These are phyloP conservation scores for Cytospora piceae DNA, from an alignment of 2,329 filamentous ascomycete species.

Conservation along the genomic window DNA sequence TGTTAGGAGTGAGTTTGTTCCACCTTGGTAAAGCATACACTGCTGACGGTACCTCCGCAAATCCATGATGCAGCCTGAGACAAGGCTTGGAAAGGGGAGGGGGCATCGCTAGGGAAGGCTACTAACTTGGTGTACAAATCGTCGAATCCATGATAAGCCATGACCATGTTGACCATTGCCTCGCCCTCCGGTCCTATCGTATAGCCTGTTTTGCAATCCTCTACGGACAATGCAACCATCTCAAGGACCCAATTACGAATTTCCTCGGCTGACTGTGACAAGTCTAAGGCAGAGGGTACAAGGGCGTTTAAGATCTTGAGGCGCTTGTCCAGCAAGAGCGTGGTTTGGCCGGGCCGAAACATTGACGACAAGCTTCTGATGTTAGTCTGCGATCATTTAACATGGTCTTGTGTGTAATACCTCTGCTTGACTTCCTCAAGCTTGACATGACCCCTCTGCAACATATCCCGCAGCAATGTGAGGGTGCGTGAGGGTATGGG, in stretches of 20 bases:
- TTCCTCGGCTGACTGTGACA: background rate
- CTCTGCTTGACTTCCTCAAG: background rate
- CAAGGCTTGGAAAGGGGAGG: background rate
- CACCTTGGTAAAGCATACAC: background rate
- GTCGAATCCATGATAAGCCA: background rate
- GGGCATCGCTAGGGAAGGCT: background rate
- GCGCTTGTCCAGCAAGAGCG: background rate
- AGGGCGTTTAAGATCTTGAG: background rate
- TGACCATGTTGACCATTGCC: background rate
- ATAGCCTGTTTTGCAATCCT: background rate
- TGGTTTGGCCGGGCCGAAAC: background rate
- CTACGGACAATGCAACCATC: background rate
- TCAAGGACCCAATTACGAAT: background rate
- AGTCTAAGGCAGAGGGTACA: background rate
- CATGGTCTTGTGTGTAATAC: background rate
- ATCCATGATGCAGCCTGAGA: background rate
- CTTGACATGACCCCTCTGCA: background rate
- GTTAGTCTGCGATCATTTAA: background rate
- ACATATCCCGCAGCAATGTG: background rate
- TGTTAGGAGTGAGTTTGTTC: background rate
- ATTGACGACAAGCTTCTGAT: background rate
- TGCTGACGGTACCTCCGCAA: background rate
- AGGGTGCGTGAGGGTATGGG: background rate
- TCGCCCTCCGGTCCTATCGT: background rate
- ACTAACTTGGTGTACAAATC: background rate